Base-by-base conservation (phyloP, 2,329 filamentous ascomycete species). In the Diaporthe ilicicola region DNA sequence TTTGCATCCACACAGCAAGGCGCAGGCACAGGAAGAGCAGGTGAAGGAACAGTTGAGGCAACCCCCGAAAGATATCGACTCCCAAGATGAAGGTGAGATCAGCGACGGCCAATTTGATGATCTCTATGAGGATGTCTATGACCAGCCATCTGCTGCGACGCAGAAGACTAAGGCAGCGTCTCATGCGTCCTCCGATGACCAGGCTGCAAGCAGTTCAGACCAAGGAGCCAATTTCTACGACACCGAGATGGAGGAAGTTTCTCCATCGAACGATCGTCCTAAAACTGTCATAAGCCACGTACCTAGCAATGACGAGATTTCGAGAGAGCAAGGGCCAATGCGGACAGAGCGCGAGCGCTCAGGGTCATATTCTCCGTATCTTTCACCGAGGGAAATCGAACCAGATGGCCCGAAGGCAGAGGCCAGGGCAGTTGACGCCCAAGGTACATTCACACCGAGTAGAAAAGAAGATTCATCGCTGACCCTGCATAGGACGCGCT, bases 21-120 rank as follows among this genome's bases (percentile, higher is more conserved):
- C 37, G 12, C 59, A 68, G 22, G 19, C 34, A 32, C 39, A 34
- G 46, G 29, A 34, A 34, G 29, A 68, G 17, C 42, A 37, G 4
- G 51, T 42, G 22, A 46, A 29, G 59, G 48, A 62, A 17, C 65
- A 59, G 64, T 17, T 48, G n/a, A 73, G 37, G 32, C 65, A 46
- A 44, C 64, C 55, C 44, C 13, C 15, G 51, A 62, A 53, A 22
- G 65, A 72, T 17, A 32, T 50, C 22, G 75, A 77, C 9, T 75
- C 75, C 24, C 73, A 81, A 32, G 93, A 96, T 76, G 93, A 97
- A 76, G 93, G 92, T 19, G 94, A 97, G 79, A 79, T 96, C 37
- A 93, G 90, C 73, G 93, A 95, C 75, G 88, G 86, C 22, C 90
- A 92, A 75, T 85, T 87, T 61, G 87, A 90, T 62, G 87, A 90